Conservation (phyloP, 768 basidiomycete species). For the Rhodotorula paludigena region DNA sequence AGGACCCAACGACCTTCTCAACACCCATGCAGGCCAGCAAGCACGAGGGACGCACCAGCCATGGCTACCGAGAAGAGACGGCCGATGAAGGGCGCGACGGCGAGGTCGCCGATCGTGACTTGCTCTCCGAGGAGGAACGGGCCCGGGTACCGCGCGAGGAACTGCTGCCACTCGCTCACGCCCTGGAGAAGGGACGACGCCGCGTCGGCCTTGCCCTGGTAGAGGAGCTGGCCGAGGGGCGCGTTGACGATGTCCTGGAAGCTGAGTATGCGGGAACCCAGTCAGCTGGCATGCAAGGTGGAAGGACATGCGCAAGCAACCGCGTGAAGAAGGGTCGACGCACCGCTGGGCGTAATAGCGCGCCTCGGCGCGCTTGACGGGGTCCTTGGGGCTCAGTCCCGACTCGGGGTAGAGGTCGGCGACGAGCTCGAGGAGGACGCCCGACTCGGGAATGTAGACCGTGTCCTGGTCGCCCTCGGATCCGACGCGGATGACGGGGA, state of each 20-base stretch:
- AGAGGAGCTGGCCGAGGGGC: neutral
- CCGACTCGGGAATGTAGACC: slow-evolving; percentile 21
- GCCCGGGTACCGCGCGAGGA: slow-evolving; percentile 2
- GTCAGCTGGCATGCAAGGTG: neutral
- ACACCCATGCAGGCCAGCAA: too few species aligned
- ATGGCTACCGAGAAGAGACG: neutral
- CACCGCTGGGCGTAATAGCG: slow-evolving; percentile 24
- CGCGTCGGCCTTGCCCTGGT: neutral
- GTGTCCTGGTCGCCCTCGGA: neutral
- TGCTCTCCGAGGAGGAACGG: slow-evolving; percentile 24
- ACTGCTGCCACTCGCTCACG: slow-evolving; percentile 1
- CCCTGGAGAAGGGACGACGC: neutral
- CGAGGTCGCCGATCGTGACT: slow-evolving; percentile 8
- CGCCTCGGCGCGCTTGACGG: slow-evolving; percentile 11
- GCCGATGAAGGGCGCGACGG: slow-evolving; percentile 24
- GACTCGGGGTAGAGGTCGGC: slow-evolving; percentile 16
- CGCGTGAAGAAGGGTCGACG: too few species aligned
- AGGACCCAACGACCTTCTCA: too few species aligned
- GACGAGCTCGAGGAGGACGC: slow-evolving; percentile 28
- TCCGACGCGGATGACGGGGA: slow-evolving; percentile 30
- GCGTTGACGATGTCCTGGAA: slow-evolving; percentile 2
- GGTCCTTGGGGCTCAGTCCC: slow-evolving; percentile 3
- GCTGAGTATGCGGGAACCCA: neutral
- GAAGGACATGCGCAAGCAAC: too few species aligned
- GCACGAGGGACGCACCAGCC: neutral